Percentiles rank a stretch among this genome's conserved stretches.
phyloP scores from a whole-genome alignment of 1,284 basidiomycete genomes.

The Sporisorium reilianum region DNA sequence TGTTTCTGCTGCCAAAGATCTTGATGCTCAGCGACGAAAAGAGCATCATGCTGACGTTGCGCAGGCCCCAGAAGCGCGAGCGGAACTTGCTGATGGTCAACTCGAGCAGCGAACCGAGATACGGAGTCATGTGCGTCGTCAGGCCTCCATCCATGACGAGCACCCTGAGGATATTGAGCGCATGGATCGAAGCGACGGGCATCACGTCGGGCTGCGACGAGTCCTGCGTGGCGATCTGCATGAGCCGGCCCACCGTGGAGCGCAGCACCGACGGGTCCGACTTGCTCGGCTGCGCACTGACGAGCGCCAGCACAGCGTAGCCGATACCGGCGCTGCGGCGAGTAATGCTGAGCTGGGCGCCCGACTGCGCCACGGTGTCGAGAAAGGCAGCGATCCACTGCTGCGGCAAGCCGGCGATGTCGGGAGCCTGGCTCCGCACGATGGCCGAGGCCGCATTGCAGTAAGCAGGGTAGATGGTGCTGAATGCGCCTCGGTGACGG shows the following conservation, averaged over 20 bases:
- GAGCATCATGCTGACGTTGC: constrained; percentile 70
- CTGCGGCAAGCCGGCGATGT: constrained; percentile 53
- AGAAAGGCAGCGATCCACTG: constrained; percentile 65
- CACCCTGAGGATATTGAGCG: constrained; percentile 68
- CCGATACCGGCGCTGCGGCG: constrained; percentile 69
- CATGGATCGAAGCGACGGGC: constrained; percentile 61
- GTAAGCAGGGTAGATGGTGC: constrained; percentile 68
- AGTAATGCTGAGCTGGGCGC: constrained; percentile 66
- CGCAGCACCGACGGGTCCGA: constrained; percentile 30
- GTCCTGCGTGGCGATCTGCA: constrained; percentile 31
- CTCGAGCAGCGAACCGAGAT: constrained; percentile 63
- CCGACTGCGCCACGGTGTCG: constrained; percentile 45
- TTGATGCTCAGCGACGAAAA: constrained; percentile 67
- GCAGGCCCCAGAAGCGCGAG: constrained; percentile 68
- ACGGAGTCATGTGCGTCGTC: constrained; percentile 45
- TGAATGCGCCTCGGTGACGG: constrained; percentile 69
- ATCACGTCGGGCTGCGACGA: constrained; percentile 29
- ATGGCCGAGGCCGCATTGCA: constrained; percentile 60
- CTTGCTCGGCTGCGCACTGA: constrained; percentile 57
- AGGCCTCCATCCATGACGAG: constrained; percentile 62
- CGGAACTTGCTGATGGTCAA: constrained; percentile 67
- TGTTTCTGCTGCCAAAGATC: constrained; percentile 55
- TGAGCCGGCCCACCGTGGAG: constrained; percentile 40
- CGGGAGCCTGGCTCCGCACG: constrained; percentile 45
- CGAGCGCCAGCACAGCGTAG: constrained; percentile 68